A percentile compares a stretch with the other conserved stretches of the same genome.
These are phyloP conservation scores for Parachlorella kessleri DNA, from an alignment of 139 green algal species.

Conservation along the genomic window DNA sequence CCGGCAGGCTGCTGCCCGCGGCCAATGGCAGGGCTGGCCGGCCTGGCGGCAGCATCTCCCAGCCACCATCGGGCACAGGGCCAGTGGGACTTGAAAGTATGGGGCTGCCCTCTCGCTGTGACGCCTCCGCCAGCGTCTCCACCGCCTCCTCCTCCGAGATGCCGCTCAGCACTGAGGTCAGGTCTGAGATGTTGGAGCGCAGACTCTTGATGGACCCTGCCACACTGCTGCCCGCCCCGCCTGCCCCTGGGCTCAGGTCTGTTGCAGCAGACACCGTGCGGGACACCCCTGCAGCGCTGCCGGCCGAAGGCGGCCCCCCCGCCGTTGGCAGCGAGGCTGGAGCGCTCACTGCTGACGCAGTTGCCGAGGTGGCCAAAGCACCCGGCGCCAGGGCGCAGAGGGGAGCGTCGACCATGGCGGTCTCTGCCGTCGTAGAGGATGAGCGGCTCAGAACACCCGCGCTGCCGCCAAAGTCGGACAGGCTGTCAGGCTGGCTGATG, in stretches of 20 bases:
- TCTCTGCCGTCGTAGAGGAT: too few species aligned
- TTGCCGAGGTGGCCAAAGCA: too few species aligned
- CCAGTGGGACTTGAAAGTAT: not conserved
- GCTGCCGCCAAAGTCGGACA: too few species aligned
- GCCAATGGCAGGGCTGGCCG: too few species aligned
- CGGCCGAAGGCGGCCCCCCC: not conserved
- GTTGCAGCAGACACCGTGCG: not conserved
- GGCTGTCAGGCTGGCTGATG: too few species aligned
- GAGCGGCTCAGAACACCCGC: too few species aligned
- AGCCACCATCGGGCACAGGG: slow-evolving; percentile 22
- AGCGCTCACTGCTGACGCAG: too few species aligned
- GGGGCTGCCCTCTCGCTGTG: not conserved
- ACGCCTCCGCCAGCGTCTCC: slow-evolving; percentile 28
- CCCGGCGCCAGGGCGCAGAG: too few species aligned
- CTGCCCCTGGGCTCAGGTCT: not conserved
- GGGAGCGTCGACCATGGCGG: too few species aligned
- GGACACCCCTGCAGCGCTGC: not conserved
- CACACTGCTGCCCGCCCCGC: slow-evolving; percentile 5
- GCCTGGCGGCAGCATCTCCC: not conserved
- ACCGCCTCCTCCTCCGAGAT: slow-evolving; percentile 31
- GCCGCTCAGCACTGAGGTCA: too few species aligned
- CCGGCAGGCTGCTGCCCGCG: too few species aligned
- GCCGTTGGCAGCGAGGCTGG: not conserved
- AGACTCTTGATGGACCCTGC: slow-evolving; percentile 16
- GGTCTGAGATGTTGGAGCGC: slow-evolving; percentile 34